Evolutionary conservation across 1,139 yeast genomes (phyloP), one percentile per base, ranked within the genome.

Genomic region (Protomyces gravidus): DNA sequence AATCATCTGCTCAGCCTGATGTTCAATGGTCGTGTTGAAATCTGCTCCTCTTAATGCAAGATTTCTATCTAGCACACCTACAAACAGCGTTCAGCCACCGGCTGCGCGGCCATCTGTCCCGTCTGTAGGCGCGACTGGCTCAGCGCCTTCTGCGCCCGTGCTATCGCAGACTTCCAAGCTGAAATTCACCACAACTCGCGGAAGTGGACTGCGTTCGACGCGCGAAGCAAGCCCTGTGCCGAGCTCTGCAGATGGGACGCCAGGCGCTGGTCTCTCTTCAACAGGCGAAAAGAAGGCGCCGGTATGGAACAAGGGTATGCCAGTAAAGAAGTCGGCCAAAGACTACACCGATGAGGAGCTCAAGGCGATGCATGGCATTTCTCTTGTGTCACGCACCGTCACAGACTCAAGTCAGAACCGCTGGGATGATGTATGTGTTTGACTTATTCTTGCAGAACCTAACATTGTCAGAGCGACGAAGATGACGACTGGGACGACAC

Each of bases 401-500:
- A 56, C 49, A 3, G 53, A 27, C 17, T 26, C 52, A 11, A 59
- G 52, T 9, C 48, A 55, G 11, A 56, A 56, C 6, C 57, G 58
- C 39, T 59, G 61, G 61, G 61, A 59, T 33, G 61, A 59, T 27
- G 61, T 59, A 46, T 15, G 57, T n/a, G 6, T 11, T 32, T 36
- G 11, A 5, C 11, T 21, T 25, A 26, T 4, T 17, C 17, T n/a
- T n/a, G 4, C 3, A 0, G 13, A 17, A 25, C 27, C 47, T 55
- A 15, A 46, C 15, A 11, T 21, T 11, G 9, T 21, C 23, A 52
- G 58, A 53, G 58, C 59, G 77, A 75, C 60, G 77, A 73, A 51
- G 75, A 71, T 39, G 72, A 65, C 30, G 67, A 67, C 49, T 64
- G 66, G 69, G 65, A 65, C 50, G 71, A 65, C 56, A 64, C 67